phyloP scores from a whole-genome alignment of 2,329 filamentous ascomycete species.

The Calonectria honghensis region DNA sequence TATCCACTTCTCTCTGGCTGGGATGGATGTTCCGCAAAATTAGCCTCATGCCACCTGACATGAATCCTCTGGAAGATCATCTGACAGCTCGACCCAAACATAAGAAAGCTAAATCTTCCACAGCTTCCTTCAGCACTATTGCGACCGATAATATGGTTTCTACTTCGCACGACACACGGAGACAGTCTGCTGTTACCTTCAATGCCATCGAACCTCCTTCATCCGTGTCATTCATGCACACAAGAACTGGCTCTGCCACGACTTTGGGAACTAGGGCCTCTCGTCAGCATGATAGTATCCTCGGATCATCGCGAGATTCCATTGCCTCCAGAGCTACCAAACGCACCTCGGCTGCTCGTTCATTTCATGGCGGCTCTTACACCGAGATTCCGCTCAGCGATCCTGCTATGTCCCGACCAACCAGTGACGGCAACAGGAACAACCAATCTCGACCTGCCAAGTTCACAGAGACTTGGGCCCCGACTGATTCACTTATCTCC shows the following conservation, averaged over 20 bases:
- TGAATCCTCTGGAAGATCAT: constrained; percentile 94
- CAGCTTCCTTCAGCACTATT: constrained; percentile 67
- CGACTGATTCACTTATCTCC: constrained; percentile 72
- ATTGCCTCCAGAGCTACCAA: constrained; percentile 67
- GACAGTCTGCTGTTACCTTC: constrained; percentile 66
- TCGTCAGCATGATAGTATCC: constrained; percentile 72
- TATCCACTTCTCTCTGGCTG: constrained; percentile 84
- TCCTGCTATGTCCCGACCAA: constrained; percentile 52
- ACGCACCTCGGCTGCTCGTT: constrained; percentile 64
- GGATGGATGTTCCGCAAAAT: constrained; percentile 89
- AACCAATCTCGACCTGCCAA: constrained; percentile 63
- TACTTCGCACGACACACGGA: constrained; percentile 64
- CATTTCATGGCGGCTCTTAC: constrained; percentile 67
- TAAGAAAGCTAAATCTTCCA: constrained; percentile 82
- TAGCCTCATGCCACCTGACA: constrained; percentile 87
- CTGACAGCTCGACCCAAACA: constrained; percentile 83
- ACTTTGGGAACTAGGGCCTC: constrained; percentile 74
- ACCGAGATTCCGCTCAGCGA: constrained; percentile 69
- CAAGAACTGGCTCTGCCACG: constrained; percentile 78
- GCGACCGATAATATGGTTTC: constrained; percentile 77
- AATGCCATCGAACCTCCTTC: constrained; percentile 68
- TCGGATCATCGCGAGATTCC: constrained; percentile 67
- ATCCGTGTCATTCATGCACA: constrained; percentile 86
- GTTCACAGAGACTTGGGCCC: constrained; percentile 74
- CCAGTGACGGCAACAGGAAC: constrained; percentile 48